Base-by-base conservation (phyloP, 1,139 yeast genomes). In the Hyphopichia khmerensis region DNA sequence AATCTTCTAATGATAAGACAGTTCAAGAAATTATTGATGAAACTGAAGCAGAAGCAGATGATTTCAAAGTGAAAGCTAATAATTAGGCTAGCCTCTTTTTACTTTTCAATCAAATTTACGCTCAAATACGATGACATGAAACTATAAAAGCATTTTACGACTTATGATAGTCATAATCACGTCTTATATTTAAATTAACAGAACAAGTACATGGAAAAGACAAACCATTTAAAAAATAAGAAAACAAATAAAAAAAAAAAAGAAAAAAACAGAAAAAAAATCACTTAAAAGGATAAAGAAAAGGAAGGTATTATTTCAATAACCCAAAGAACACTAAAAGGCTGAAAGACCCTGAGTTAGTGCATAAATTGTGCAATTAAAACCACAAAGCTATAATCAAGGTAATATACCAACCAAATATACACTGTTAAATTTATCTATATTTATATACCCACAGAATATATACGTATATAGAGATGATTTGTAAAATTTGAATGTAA, bases 31-130 rank as follows among this genome's bases (percentile, higher is more conserved):
- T 36, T 19, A 30, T 36, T 2, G 35, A 26, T 26, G 38, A 35
- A 35, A 24, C 30, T n/a, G 38, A 16, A 16, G 32, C 39, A 17
- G 37, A 35, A 17, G 43, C 40, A 9, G 50, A 35, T 14, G 42
- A 34, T 5, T 44, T 39, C 35, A 21, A 37, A 29, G 38, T 33
- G 4, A 36, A 34, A 15, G 35, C 35, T 27, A 32, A 32, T 34
- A 24, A 29, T 14, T 32, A 24, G 35, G 11, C 33, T 15, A 17
- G n/a, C n/a, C n/a, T 11, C 13, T 11, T 8, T 26, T 13, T 9
- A 7, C 19, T 40, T 21, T 26, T 11, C 35, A 21, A 14, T 17
- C 21, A 11, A 36, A 29, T 26, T 18, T 26, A 16, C n/a, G n/a
- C 16, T 15, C 35, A 18, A 37, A 29, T 33, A n/a, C 19, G 24